Percentiles rank a stretch among this genome's conserved stretches.
Evolutionary conservation across 768 basidiomycete genomes (phyloP).

Genomic region (Lactarius vividus): DNA sequence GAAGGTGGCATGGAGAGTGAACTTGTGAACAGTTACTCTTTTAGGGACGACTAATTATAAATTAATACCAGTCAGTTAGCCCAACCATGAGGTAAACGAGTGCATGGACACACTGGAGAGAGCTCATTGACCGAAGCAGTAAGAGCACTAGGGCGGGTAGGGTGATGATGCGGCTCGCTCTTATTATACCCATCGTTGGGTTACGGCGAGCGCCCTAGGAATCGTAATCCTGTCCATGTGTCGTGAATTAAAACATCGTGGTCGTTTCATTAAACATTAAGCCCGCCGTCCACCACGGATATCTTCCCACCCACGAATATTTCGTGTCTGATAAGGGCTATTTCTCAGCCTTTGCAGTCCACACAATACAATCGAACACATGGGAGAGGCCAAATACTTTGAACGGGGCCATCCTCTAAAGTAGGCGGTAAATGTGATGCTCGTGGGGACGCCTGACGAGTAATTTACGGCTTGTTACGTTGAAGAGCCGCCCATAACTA

Average conservation of each 20-base stretch:
- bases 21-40: neutral
- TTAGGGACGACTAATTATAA: neutral
- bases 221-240: neutral
- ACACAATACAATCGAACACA: neutral
- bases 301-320: neutral
- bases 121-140: neutral
- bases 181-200: neutral
- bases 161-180: neutral
- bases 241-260: neutral
- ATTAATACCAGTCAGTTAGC: neutral
- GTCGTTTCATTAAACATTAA: neutral
- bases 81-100: neutral
- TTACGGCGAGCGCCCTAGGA: neutral
- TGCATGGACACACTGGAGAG: neutral
- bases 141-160: neutral
- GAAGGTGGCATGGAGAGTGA: neutral
- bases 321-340: neutral
- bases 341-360: neutral
- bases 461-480: neutral
- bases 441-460: neutral
- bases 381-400: neutral
- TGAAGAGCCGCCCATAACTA: neutral
- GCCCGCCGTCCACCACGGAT: neutral
- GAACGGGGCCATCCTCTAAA: neutral
- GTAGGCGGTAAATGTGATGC: neutral